Percentiles rank a stretch among this genome's conserved stretches.
These are phyloP conservation scores for Aspergillus sp. DNA, from an alignment of 2,329 filamentous ascomycete species.

Conservation along the genomic window DNA sequence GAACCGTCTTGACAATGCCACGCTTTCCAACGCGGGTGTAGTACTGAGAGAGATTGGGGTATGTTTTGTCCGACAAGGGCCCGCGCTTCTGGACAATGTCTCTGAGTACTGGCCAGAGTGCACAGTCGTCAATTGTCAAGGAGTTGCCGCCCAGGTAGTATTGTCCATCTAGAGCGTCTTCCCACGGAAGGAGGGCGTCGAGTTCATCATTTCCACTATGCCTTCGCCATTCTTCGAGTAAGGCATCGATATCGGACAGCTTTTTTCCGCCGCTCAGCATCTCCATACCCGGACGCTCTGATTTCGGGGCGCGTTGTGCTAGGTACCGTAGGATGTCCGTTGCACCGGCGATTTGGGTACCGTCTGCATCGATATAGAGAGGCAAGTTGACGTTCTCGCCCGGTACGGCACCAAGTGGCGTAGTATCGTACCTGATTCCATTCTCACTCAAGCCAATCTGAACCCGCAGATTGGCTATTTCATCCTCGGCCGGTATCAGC, in stretches of 20 bases:
- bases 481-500: conserved; percentile 38
- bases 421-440: conserved; percentile 41
- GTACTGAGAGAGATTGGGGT: conserved; percentile 41
- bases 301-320: conserved; percentile 26
- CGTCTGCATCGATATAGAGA: conserved; percentile 36
- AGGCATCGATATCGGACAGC: conserved; percentile 34
- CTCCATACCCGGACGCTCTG: conserved; percentile 32
- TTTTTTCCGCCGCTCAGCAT: conserved; percentile 33
- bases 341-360: conserved; percentile 34
- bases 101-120: conserved; percentile 49
- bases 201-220: conserved; percentile 21
- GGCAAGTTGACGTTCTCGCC: conserved; percentile 21
- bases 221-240: conserved; percentile 37
- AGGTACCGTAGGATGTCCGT: conserved; percentile 39
- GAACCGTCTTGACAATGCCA: conserved; percentile 39
- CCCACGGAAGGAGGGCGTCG: conserved; percentile 36
- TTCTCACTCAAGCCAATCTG: conserved; percentile 45
- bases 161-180: conserved; percentile 34
- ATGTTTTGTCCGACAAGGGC: conserved; percentile 29
- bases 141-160: conserved; percentile 41
- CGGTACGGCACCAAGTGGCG: background rate
- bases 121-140: conserved; percentile 49
- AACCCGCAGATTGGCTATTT: conserved; percentile 43
- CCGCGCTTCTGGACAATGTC: conserved; percentile 39
- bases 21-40: conserved; percentile 45